A percentile compares a stretch with the other conserved stretches of the same genome.
These are phyloP conservation scores for Suillus tomentosus DNA, from an alignment of 768 basidiomycete species.

Conservation along the genomic window DNA sequence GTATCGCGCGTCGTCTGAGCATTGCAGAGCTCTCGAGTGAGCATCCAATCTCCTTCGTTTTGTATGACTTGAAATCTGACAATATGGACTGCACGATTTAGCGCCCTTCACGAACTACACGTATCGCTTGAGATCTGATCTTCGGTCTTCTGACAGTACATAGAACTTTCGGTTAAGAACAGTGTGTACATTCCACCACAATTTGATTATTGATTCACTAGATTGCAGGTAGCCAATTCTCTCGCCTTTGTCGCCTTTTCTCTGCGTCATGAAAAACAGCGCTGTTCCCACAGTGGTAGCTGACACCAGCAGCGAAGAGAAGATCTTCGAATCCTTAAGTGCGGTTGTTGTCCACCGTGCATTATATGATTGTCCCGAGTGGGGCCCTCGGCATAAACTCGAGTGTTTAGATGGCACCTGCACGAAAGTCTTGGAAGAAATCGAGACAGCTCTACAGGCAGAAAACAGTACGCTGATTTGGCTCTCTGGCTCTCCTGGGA, in stretches of 20 bases:
- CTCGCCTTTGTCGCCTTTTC: not conserved
- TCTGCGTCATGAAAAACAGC: not conserved
- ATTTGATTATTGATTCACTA: not conserved
- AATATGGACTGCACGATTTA: not conserved
- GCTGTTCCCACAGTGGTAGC: not conserved
- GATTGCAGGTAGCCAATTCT: not conserved
- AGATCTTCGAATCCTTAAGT: not conserved
- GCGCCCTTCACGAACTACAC: not conserved
- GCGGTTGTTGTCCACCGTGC: not conserved
- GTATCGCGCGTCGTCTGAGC: no score
- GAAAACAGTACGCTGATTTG: not conserved
- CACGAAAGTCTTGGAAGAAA: not conserved
- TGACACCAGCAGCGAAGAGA: not conserved
- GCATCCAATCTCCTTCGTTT: not conserved
- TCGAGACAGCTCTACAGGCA: not conserved
- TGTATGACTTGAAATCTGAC: not conserved
- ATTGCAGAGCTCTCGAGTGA: not conserved
- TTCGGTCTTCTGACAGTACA: no score
- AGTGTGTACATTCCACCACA: no score
- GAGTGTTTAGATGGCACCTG: not conserved
- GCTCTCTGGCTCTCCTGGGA: slow-evolving; percentile 6
- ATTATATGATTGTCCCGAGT: not conserved
- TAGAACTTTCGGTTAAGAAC: not conserved
- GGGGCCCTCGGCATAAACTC: not conserved
- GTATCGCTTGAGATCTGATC: not conserved